Conservation (phyloP, 805 yeast genomes). For the Starmerella floricola region DNA sequence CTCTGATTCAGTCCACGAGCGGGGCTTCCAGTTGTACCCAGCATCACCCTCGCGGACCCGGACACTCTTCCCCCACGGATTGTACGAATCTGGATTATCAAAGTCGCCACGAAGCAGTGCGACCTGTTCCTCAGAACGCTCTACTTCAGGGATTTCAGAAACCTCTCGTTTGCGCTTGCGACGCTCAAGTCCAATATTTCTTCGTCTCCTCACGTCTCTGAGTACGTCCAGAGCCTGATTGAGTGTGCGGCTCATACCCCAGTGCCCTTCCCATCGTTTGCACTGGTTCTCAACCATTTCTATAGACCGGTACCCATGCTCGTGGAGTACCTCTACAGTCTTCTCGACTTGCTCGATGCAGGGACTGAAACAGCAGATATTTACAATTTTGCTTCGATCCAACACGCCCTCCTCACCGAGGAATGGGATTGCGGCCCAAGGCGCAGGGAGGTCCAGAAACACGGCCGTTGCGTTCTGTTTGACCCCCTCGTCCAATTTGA, state of each 20-base stretch:
- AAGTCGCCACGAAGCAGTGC: slow-evolving; percentile 15
- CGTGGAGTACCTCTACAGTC: slow-evolving; percentile 63
- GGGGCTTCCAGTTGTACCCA: slow-evolving; percentile 65
- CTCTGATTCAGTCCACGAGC: slow-evolving; percentile 74
- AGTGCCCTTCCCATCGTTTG: slow-evolving; percentile 77
- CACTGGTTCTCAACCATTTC: slow-evolving; percentile 90
- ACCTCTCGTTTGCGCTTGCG: slow-evolving; percentile 24
- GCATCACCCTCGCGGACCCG: slow-evolving; percentile 81
- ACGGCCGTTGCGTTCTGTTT: slow-evolving; percentile 48
- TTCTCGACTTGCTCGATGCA: slow-evolving; percentile 94
- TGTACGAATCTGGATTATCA: slow-evolving; percentile 33
- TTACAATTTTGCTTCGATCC: slow-evolving; percentile 35
- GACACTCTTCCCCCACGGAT: slow-evolving; percentile 87
- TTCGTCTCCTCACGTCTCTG: slow-evolving; percentile 61
- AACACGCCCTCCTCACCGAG: slow-evolving; percentile 30
- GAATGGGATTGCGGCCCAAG: slow-evolving; percentile 89
- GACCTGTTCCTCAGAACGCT: slow-evolving; percentile 20
- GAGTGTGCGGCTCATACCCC: slow-evolving; percentile 70
- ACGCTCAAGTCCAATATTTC: slow-evolving; percentile 39
- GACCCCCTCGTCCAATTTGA: slow-evolving; percentile 28
- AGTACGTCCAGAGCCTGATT: slow-evolving; percentile 71
- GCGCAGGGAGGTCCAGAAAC: slow-evolving; percentile 88
- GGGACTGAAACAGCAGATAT: slow-evolving; percentile 91
- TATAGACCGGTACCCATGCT: slow-evolving; percentile 68
- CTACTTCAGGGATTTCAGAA: slow-evolving; percentile 14